Evolutionary conservation across 2,329 filamentous ascomycete genomes (phyloP).

Genomic region (Eutypella sp.): DNA sequence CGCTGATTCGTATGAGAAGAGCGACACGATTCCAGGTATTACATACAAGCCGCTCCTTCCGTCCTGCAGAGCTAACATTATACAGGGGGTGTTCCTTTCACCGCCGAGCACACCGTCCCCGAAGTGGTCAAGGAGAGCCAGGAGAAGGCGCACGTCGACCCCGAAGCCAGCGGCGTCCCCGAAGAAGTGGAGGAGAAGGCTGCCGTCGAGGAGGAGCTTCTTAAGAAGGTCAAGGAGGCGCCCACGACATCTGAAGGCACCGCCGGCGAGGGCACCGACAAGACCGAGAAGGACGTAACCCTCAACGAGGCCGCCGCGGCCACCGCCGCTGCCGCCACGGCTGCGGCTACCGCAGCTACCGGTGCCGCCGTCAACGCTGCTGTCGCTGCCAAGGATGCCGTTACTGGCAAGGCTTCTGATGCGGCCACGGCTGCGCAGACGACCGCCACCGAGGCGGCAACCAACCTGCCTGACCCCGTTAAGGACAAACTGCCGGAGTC

Average conservation of each 20-base stretch:
- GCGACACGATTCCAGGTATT: constrained; percentile 55
- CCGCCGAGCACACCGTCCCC: constrained; percentile 45
- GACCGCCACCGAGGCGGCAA: constrained; percentile 26
- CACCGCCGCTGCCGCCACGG: constrained; percentile 37
- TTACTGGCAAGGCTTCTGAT: constrained; percentile 35
- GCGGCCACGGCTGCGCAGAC: constrained; percentile 28
- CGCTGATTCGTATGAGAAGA: constrained; percentile 80
- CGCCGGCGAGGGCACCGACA: constrained; percentile 46
- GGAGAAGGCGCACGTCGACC: constrained; percentile 54
- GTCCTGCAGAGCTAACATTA: constrained; percentile 5
- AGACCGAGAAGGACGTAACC: constrained; percentile 42
- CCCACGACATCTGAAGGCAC: constrained; percentile 54
- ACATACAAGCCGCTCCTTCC: neutral
- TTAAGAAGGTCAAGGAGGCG: constrained; percentile 59
- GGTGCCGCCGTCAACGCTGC: constrained; percentile 29
- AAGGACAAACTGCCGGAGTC: constrained; percentile 47
- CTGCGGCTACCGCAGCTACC: constrained; percentile 37
- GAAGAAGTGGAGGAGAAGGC: constrained; percentile 68
- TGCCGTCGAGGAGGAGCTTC: constrained; percentile 64
- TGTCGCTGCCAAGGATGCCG: constrained; percentile 35
- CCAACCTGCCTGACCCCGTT: constrained; percentile 48
- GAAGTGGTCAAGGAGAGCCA: constrained; percentile 69
- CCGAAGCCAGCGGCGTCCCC: constrained; percentile 64
- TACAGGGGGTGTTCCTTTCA: constrained; percentile 18
- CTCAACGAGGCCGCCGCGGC: constrained; percentile 37